Evolutionary conservation across 1,139 yeast genomes (phyloP), one percentile per base, ranked within the genome.

Genomic region (Blastobotrys arbuscula): DNA sequence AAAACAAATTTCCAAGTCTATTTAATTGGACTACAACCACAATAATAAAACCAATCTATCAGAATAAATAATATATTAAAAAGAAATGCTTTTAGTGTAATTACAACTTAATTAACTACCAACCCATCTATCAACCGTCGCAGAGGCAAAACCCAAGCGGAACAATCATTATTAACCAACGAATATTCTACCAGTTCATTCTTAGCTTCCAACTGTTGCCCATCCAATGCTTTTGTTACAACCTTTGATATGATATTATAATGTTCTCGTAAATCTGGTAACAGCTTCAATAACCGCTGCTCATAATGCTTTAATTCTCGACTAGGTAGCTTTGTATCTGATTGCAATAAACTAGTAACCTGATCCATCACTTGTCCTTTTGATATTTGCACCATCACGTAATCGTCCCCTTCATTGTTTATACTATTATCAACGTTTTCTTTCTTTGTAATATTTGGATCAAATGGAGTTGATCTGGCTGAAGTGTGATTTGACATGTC

Each of bases 141-240:
- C 28, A 42, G 9, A 12, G 45, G 45, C 4, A 42, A 23, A 13
- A 42, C 34, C 37, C 37, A 42, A 3, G 24, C 26, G 9, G 39
- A 19, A n/a, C 33, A 20, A 13, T 42, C 45, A 49, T 71, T 76
- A 53, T 77, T 73, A 3, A 62, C 57, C 65, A 79, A 66, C 75
- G 78, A 77, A 59, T 75, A 78, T 45, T 69, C 67, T 7, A 62
- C 76, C 55, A 54, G 72, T 54, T 40, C 63, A 58, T 53, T 60
- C 50, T 63, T 68, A 55, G 59, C 66, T n/a, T 44, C 49, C 2
- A 54, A 48, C 16, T 45, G 47, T 20, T 41, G 21, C 10, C 31
- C 21, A 26, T 38, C 33, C 18, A 47, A 16, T 7, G 50, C 50
- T 19, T 39, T 45, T 21, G 26, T 20, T 28, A 62, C 19, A 21